phyloP scores from a whole-genome alignment of 495 filamentous ascomycete species.

The Annulohypoxylon maeteangense region DNA sequence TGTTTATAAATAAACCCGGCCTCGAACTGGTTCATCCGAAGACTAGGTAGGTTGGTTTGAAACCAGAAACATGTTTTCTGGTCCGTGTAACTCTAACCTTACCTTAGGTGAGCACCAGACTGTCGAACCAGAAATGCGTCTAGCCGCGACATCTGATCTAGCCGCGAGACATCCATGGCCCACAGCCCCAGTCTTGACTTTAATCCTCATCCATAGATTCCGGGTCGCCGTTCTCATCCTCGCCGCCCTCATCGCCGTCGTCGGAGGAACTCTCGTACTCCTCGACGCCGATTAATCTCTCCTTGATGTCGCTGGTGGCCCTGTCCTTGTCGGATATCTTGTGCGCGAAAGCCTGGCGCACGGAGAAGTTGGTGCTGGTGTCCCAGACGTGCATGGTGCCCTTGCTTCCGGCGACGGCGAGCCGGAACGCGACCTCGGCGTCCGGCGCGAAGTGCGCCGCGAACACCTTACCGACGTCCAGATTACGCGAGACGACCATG shows the following conservation, averaged over 20 bases:
- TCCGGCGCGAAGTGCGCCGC: constrained; percentile 90
- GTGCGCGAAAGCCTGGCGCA: constrained; percentile 85
- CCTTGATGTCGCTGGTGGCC: constrained; percentile 71
- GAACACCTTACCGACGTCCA: constrained; percentile 95
- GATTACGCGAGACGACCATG: constrained; percentile 89
- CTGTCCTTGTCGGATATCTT: constrained; percentile 63
- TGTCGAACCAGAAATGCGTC: constrained; percentile 20
- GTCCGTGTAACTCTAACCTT: constrained; percentile 12
- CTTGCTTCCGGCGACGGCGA: constrained; percentile 95
- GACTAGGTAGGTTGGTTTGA: too few species aligned
- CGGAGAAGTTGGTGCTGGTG: constrained; percentile 90
- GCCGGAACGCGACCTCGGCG: constrained; percentile 84
- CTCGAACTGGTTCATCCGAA: constrained; percentile 21
- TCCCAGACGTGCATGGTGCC: constrained; percentile 96
- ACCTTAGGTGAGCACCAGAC: background rate
- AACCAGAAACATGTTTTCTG: constrained; percentile 32
- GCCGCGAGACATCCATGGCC: constrained; percentile 18
- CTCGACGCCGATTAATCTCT: constrained; percentile 78
- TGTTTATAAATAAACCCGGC: constrained; percentile 16
- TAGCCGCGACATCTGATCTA: constrained; percentile 23
- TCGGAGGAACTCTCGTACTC: constrained; percentile 70
- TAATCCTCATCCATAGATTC: constrained; percentile 94
- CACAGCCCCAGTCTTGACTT: constrained; percentile 3
- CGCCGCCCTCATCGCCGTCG: constrained; percentile 66
- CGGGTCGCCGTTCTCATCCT: constrained; percentile 68